A percentile compares a stretch with the other conserved stretches of the same genome.
Conservation (phyloP, 768 basidiomycete genomes). For the Hypsizygus marmoreus region DNA sequence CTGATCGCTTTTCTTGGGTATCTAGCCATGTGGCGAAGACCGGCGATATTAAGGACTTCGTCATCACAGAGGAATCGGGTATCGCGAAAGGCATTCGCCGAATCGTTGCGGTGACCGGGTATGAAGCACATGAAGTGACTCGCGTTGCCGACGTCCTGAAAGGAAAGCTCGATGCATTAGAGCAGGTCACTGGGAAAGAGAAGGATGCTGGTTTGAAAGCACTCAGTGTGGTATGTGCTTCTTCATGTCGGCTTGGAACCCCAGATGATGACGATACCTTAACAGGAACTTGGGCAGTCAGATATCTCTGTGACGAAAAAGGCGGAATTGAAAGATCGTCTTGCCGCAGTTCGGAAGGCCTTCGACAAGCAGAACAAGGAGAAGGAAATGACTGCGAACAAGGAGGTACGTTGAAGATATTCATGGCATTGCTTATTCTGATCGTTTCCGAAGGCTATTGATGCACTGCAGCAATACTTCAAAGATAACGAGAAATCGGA, state of each 20-base stretch:
- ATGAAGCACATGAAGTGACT: slow-evolving; percentile 85
- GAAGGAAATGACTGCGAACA: slow-evolving; percentile 72
- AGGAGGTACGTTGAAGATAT: slow-evolving; percentile 55
- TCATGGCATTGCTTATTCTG: neutral
- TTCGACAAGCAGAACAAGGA: slow-evolving; percentile 88
- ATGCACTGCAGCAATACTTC: slow-evolving; percentile 73
- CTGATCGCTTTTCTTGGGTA: neutral
- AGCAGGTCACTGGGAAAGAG: slow-evolving; percentile 64
- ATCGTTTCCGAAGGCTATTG: slow-evolving; percentile 57
- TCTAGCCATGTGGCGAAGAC: slow-evolving; percentile 91
- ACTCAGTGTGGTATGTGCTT: slow-evolving; percentile 63
- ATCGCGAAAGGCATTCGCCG: slow-evolving; percentile 98
- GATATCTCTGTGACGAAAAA: slow-evolving; percentile 89
- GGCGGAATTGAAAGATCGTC: slow-evolving; percentile 73
- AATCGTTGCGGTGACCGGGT: slow-evolving; percentile 91
- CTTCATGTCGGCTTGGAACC: neutral
- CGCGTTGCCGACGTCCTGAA: slow-evolving; percentile 66
- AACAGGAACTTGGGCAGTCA: slow-evolving; percentile 83
- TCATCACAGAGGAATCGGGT: slow-evolving; percentile 93
- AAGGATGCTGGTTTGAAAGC: slow-evolving; percentile 90
- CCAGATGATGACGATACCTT: slow-evolving; percentile 1
- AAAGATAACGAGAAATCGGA: slow-evolving; percentile 68
- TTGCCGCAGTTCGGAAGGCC: slow-evolving; percentile 72
- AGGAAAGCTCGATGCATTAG: slow-evolving; percentile 61
- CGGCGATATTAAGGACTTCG: slow-evolving; percentile 95